phyloP scores from a whole-genome alignment of 2,329 filamentous ascomycete genomes.

The Chaetomium sp. region DNA sequence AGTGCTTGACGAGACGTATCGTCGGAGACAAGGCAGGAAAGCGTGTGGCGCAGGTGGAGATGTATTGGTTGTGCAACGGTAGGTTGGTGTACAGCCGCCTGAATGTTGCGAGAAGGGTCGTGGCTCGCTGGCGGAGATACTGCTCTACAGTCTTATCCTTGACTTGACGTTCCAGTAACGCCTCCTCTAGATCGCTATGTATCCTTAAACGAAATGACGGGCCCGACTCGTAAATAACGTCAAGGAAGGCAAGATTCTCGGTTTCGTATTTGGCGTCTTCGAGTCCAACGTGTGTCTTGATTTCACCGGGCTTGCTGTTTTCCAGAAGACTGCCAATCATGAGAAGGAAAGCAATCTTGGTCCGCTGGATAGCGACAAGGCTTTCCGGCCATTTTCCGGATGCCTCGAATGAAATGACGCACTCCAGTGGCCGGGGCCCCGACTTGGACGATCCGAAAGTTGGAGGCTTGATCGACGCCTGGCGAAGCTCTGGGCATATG shows the following conservation, averaged over 20 bases:
- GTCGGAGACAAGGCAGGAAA: slow-evolving; percentile 78
- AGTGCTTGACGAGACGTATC: slow-evolving; percentile 83
- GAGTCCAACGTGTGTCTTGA: slow-evolving; percentile 73
- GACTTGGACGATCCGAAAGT: slow-evolving; percentile 49
- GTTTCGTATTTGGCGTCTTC: slow-evolving; percentile 72
- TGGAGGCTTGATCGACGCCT: slow-evolving; percentile 64
- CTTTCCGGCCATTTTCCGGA: slow-evolving; percentile 95
- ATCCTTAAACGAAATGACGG: slow-evolving; percentile 82
- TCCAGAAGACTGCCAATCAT: slow-evolving; percentile 72
- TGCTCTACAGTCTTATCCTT: slow-evolving; percentile 72
- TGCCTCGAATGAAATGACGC: slow-evolving; percentile 88
- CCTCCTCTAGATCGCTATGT: slow-evolving; percentile 84
- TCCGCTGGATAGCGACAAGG: slow-evolving; percentile 84
- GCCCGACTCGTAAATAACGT: slow-evolving; percentile 72
- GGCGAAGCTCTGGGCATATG: slow-evolving; percentile 72
- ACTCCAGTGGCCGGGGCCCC: slow-evolving; percentile 64
- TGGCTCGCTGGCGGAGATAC: slow-evolving; percentile 67
- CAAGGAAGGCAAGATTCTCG: slow-evolving; percentile 79
- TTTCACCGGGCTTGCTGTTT: slow-evolving; percentile 55
- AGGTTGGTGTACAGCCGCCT: slow-evolving; percentile 71
- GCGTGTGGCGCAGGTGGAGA: slow-evolving; percentile 78
- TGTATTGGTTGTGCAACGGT: slow-evolving; percentile 78
- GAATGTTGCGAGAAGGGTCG: slow-evolving; percentile 68
- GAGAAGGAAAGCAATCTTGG: slow-evolving; percentile 87
- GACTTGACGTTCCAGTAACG: slow-evolving; percentile 74